Evolutionary conservation across 768 basidiomycete genomes (phyloP), one percentile per base, ranked within the genome.

Genomic region (Coprinellus aureogranulatus): DNA sequence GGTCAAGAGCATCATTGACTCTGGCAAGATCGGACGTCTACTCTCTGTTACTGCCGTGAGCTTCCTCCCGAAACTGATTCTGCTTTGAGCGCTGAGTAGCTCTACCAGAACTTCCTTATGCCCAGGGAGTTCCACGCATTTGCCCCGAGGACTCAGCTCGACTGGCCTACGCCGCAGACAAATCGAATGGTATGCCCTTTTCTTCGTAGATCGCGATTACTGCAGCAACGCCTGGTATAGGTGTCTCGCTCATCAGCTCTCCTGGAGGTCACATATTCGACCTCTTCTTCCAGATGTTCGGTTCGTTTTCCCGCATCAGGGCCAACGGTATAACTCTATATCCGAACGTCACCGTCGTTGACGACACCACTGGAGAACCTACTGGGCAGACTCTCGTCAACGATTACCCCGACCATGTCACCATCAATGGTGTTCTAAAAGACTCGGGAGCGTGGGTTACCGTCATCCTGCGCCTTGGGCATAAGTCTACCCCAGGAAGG

Each of bases 11-110:
- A 51, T 72, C 3, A 59, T 73, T 26, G 64, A 63, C 2, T 63
- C 62, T 26, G 73, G 71, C 1, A 61, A 66, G 46, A 66, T 73
- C 47, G 73, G 72, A 1, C 65, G 67, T 48, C 55, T 75, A 8
- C 53, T 65, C 5, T 69, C 70, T 14, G 26, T 34, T n/a, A 53
- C 23, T 18, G 42, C 40, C 11, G 55, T 57, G 26, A 34, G 55
- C 50, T 28, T 8, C 18, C 26, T 22, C 25, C n/a, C 23, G 44
- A 3, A 27, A 10, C 27, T 11, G 34, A 34, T 14, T 14, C 34
- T 47, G 8, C 26, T 23, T 2, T 14, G 30, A 16, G 26, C 2
- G 2, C 5, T 14, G 8, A 30, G 12, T 6, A 6, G 6, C 34
- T 6, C 14, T 34, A 6, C 8, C 34, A 55, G 45, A 30, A 55